Conservation (phyloP, 2,329 filamentous ascomycete species). For the Apiospora kogelbergensis region DNA sequence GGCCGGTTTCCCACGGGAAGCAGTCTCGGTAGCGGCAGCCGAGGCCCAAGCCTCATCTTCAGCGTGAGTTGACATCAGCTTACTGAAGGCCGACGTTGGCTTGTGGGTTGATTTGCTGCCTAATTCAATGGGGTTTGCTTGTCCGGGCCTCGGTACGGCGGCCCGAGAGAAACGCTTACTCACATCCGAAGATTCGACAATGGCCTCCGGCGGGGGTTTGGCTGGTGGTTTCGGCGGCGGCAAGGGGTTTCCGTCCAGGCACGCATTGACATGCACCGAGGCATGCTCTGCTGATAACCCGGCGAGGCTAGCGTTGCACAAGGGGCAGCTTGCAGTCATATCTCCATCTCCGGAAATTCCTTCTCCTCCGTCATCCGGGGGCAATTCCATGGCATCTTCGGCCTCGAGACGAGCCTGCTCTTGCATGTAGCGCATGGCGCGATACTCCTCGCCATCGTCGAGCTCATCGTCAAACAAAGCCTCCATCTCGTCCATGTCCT, state of each 20-base stretch:
- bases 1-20: constrained; percentile 79
- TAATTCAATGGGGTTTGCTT: constrained; percentile 73
- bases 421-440: constrained; percentile 70
- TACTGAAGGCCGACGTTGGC: constrained; percentile 76
- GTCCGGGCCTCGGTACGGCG: constrained; percentile 72
- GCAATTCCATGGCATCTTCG: constrained; percentile 49
- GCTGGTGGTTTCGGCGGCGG: constrained; percentile 49
- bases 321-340: constrained; percentile 62
- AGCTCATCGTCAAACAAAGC: constrained; percentile 53
- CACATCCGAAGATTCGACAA: constrained; percentile 38
- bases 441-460: constrained; percentile 62
- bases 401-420: constrained; percentile 69
- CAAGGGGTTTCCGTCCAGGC: constrained; percentile 78
- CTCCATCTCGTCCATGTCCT: constrained; percentile 49
- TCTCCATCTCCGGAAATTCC: constrained; percentile 27
- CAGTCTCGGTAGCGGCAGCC: constrained; percentile 76
- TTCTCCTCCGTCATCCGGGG: constrained; percentile 33
- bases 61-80: constrained; percentile 87
- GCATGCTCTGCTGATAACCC: constrained; percentile 66
- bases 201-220: constrained; percentile 21
- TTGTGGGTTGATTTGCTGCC: constrained; percentile 35
- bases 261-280: constrained; percentile 86
- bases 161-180: constrained; percentile 66
- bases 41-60: constrained; percentile 89
- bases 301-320: constrained; percentile 68